These are phyloP conservation scores for Syzygium malaccense DNA, from an alignment of 441 rosid species.

Conservation along the genomic window DNA sequence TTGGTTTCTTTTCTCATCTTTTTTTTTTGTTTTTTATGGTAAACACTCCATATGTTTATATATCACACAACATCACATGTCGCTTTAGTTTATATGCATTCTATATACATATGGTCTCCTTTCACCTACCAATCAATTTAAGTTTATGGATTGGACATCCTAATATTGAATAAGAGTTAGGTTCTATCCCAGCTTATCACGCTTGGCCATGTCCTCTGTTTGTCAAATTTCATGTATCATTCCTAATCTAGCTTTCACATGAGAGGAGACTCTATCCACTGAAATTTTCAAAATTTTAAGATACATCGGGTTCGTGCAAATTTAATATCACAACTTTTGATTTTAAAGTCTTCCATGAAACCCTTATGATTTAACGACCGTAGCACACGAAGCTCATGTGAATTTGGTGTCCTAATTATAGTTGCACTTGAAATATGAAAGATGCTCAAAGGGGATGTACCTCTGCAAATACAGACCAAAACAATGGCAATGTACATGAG, in stretches of 20 bases:
- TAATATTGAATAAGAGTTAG: background rate
- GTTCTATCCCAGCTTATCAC: background rate
- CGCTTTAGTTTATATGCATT: background rate
- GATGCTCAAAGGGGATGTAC: background rate
- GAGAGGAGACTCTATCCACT: background rate
- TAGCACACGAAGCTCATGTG: background rate
- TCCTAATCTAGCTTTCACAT: background rate
- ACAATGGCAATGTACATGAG: background rate
- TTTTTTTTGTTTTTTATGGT: background rate
- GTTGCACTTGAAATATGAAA: background rate
- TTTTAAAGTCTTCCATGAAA: background rate
- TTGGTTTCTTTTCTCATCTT: background rate
- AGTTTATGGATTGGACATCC: background rate
- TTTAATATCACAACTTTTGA: background rate
- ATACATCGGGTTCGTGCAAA: background rate
- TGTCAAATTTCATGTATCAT: background rate
- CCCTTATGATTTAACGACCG: background rate
- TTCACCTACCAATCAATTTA: fast-evolving
- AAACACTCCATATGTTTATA: background rate
- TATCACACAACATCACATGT: no score
- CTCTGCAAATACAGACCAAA: background rate
- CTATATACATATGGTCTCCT: fast-evolving
- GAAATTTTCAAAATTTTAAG: background rate
- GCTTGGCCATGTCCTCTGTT: fast-evolving
- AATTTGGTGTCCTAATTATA: background rate